Base-by-base conservation (phyloP, 306 rosid species). In the Rosa lucieae region DNA sequence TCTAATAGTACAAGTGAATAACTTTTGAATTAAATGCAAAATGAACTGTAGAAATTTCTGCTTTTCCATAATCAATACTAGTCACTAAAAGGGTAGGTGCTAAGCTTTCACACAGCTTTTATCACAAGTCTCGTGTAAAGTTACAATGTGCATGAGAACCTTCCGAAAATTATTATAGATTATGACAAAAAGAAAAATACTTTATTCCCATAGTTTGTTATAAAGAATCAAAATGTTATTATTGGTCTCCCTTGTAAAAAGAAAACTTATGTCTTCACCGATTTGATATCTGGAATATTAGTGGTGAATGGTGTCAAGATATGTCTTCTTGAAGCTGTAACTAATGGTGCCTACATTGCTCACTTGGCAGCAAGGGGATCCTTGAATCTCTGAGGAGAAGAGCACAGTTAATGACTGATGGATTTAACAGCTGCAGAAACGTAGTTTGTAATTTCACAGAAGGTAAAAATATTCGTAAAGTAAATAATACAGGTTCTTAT, bases 371-470 rank as follows among this genome's bases (percentile, higher is more conserved):
- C 91, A 86, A 90, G 67, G 99, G 94, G 80, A 84, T 96, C 86
- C 84, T 96, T 66, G 96, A 90, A 82, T 96, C 99, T 70, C 87
- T 96, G 68, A 91, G 97, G 90, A 93, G 84, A 87, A 91, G 99
- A 84, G 99, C 99, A 79, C 85, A 90, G 79, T 43, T 96, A 78
- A 96, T 96, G 99, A 95, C 99, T 44, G 98, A 95, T 84, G 99
- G 98, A 83, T 96, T 96, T 80, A 96, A 96, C 89, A 91, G 94
- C 82, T 96, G 99, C 91, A 93, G 92, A 91, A 96, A 96, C 78
- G 91, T 96, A 51, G 94, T 96, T 69, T 96, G 99, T 74, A 96
- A 96, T 86, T 96, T 96, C 86, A 96, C 99, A 39, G 99, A 96
- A 91, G 99, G 99, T 96, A 88, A 49, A 78, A 4, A 40, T 17